Base-by-base conservation (phyloP, 1,284 basidiomycete species). In the Trichosporon coremiiforme region DNA sequence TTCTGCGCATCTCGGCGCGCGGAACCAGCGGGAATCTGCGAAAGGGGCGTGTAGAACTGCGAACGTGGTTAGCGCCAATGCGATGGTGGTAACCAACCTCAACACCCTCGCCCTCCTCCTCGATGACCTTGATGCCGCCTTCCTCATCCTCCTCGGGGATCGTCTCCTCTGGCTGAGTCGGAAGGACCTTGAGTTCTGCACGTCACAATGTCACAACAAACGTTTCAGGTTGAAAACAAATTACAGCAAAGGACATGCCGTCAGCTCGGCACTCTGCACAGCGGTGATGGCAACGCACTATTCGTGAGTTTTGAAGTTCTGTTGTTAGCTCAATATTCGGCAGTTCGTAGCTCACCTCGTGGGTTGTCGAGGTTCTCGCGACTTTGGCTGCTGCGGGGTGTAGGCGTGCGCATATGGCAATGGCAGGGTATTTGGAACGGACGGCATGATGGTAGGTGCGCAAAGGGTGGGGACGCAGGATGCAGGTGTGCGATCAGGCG, bases 21-120 rank as follows among this genome's bases (percentile, higher is more conserved):
- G 47, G 93, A 94, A 2, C 95, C 95, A 64, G 94, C 94, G 2
- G 95, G 95, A 70, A 98, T 98, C 65, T 93, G 89, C 9, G 91
- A 91, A 69, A 96, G 89, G 83, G 94, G 93, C 73, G 93, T 93
- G 78, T 95, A 93, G 41, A 92, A 90, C 91, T 93, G 73, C 57
- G 22, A 15, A 33, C 33, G 57, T 62, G n/a, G 60, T 72, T 47
- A 72, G 71, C 45, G 25, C 25, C 25, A 5, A 41, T 15, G 45
- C 7, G 12, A 6, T 0, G 4, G 7, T 20, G 31, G 15, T 22
- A 73, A 76, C 88, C 73, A 72, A 89, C 91, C 86, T 93, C 90
- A 5, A 90, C 88, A 66, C 89, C 84, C 66, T 90, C 90, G 35
- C 78, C 80, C 64, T 80, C 82, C 47, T 81, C 79, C 13, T 68